phyloP scores from a whole-genome alignment of 106 monocot genomes.

The Allium cepa region DNA sequence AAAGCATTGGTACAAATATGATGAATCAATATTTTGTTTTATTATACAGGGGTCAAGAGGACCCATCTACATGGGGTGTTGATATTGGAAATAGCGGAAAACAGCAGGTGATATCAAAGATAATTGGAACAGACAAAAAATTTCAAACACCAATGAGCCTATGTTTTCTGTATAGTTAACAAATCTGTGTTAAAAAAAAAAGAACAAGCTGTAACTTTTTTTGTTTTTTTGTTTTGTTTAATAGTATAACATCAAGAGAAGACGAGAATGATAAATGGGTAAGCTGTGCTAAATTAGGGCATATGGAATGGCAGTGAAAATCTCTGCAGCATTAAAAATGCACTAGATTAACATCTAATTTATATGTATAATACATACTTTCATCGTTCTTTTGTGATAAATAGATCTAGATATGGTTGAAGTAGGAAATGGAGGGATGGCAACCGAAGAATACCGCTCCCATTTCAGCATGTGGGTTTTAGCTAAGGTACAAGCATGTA shows the following conservation, averaged over 20 bases:
- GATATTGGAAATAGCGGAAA: slow-evolving; percentile 81
- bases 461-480: slow-evolving; percentile 96
- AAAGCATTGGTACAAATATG: neutral
- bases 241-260: slow-evolving; percentile 64
- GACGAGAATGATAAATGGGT: slow-evolving; percentile 85
- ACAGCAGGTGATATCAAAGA: slow-evolving; percentile 83
- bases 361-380: too few relatives aligned
- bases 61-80: slow-evolving; percentile 81
- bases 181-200: neutral
- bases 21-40: too few relatives aligned
- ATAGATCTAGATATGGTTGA: slow-evolving; percentile 93
- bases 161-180: neutral
- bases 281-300: slow-evolving; percentile 70
- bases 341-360: too few relatives aligned
- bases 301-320: slow-evolving; percentile 65
- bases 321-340: too few relatives aligned
- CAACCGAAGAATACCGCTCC: slow-evolving; percentile 67
- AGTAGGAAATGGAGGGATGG: slow-evolving; percentile 90
- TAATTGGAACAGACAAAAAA: slow-evolving; percentile 64
- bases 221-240: neutral
- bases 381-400: neutral
- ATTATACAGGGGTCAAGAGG: slow-evolving; percentile 52
- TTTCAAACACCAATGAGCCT: neutral
- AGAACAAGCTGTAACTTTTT: neutral
- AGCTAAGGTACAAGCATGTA: slow-evolving; percentile 53